Evolutionary conservation across 495 filamentous ascomycete genomes (phyloP).

Genomic region (Cercophora scortea): DNA sequence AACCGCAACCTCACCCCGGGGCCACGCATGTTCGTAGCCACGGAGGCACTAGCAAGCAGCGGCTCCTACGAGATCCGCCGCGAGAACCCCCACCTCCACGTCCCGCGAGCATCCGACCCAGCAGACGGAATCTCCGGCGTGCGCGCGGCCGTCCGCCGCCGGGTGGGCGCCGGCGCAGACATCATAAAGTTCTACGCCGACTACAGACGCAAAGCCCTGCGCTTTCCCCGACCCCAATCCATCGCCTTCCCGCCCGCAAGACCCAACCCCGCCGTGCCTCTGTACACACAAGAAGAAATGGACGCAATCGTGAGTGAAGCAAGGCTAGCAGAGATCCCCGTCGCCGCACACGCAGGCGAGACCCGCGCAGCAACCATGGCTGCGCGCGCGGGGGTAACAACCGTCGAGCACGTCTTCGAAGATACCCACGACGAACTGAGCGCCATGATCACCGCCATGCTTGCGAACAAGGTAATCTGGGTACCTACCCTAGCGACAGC

Average conservation of each 20-base stretch:
- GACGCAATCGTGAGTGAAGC: conserved; percentile 42
- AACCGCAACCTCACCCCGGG: conserved; percentile 44
- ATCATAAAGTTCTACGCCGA: conserved; percentile 48
- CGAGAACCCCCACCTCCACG: conserved; percentile 31
- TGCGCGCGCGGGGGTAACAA: conserved; percentile 40
- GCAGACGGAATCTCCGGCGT: conserved; percentile 39
- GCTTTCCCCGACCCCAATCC: conserved; percentile 25
- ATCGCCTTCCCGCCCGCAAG: conserved; percentile 15
- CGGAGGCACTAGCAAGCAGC: conserved; percentile 39
- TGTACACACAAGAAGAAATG: conserved; percentile 45
- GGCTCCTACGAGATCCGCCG: conserved; percentile 40
- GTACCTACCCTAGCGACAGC: conserved; percentile 41
- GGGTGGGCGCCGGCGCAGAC: conserved; percentile 43
- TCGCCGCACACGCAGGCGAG: conserved; percentile 38
- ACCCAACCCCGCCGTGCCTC: conserved; percentile 33
- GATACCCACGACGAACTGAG: conserved; percentile 26
- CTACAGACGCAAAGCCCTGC: conserved; percentile 38
- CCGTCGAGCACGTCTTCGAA: conserved; percentile 42
- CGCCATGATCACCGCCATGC: conserved; percentile 29
- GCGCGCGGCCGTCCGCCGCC: conserved; percentile 35
- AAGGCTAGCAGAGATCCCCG: conserved; percentile 26
- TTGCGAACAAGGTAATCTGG: conserved; percentile 32
- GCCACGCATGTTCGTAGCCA: conserved; percentile 44
- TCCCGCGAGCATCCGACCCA: conserved; percentile 33
- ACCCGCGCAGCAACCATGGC: conserved; percentile 38